Conservation (phyloP, 352 stramenopile species). For the Globisporangium solare region DNA sequence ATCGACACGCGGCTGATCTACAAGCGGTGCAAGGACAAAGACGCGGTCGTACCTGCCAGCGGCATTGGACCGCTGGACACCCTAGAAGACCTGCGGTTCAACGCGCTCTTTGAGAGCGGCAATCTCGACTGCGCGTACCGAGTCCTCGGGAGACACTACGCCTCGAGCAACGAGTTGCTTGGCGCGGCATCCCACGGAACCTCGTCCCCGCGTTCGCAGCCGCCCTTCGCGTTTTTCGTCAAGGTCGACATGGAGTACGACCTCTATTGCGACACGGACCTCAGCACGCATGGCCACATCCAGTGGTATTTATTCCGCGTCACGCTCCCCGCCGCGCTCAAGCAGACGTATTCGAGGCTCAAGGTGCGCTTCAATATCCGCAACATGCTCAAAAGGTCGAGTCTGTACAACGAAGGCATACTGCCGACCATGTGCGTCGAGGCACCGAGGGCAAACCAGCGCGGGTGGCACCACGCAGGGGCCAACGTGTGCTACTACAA, state of each 20-base stretch:
- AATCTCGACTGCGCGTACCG: constrained; percentile 73
- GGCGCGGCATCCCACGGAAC: constrained; percentile 1
- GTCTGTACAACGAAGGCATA: constrained; percentile 88
- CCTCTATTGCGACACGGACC: constrained; percentile 65
- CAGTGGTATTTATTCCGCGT: constrained; percentile 90
- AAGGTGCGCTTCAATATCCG: constrained; percentile 79
- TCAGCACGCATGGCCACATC: constrained; percentile 73
- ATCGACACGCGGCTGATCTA: constrained; percentile 54
- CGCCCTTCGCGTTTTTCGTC: constrained; percentile 53
- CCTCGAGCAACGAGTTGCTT: constrained; percentile 34
- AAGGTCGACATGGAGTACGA: constrained; percentile 68
- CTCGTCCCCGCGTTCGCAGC: constrained; percentile 7
- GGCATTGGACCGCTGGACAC: neutral
- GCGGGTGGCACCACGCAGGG: constrained; percentile 70
- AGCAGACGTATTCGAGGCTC: constrained; percentile 10
- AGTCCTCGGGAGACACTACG: constrained; percentile 49
- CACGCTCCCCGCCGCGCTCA: constrained; percentile 13
- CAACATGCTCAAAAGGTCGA: constrained; percentile 85
- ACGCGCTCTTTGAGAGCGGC: constrained; percentile 69
- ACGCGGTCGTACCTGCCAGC: constrained; percentile 5
- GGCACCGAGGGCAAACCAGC: constrained; percentile 6
- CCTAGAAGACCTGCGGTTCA: constrained; percentile 47
- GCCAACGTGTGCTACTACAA: constrained; percentile 83
- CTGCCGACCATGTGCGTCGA: constrained; percentile 67
- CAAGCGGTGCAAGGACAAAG: constrained; percentile 54